Base-by-base conservation (phyloP, 148 eudicot species). In the Rheum nobile region DNA sequence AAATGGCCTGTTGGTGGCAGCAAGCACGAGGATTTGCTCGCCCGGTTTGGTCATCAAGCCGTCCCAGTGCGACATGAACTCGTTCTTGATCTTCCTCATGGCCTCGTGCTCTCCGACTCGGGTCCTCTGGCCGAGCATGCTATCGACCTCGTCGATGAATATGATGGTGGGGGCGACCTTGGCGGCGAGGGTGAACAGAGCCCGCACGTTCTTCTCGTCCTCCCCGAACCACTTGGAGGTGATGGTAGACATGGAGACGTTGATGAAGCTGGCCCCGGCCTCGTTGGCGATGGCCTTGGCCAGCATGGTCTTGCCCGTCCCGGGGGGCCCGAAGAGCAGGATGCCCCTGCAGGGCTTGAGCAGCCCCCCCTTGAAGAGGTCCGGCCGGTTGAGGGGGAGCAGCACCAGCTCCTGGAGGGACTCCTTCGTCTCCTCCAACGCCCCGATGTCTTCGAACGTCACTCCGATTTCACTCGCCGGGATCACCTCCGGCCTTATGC, bases 31-130 rank as follows among this genome's bases (percentile, higher is more conserved):
- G 39, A 70, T 70, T 21, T 70, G 72, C 8, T 70, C 72, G 7
- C 47, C 72, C 12, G 72, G 47, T 39, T 70, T 70, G 22, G 72
- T 70, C 72, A 70, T 70, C 28, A 70, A 14, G 8, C 72, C 72
- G 78, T 92, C 98, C 98, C 98, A 92, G 71, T 92, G 96, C n/a
- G 93, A 73, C 98, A 92, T 92, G 75, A 92, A 92, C 84, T 92
- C 98, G 69, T 92, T 92, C 85, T 92, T 92, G 52, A 92, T 92
- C 52, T 92, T 92, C 75, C 98, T 80, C 98, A 92, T 92, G 3
- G 98, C 98, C 82, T 92, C 98, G 11, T 92, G 98, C 87, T 92
- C 98, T 50, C 98, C 98, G 67, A 87, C 98, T 77, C 98, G 79
- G 24, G 98, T 92, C 71, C 98, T n/a, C 79, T 92, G 98, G 67